These are phyloP conservation scores for Phytomonas sp. DNA, from an alignment of 208 protist species.

Conservation along the genomic window DNA sequence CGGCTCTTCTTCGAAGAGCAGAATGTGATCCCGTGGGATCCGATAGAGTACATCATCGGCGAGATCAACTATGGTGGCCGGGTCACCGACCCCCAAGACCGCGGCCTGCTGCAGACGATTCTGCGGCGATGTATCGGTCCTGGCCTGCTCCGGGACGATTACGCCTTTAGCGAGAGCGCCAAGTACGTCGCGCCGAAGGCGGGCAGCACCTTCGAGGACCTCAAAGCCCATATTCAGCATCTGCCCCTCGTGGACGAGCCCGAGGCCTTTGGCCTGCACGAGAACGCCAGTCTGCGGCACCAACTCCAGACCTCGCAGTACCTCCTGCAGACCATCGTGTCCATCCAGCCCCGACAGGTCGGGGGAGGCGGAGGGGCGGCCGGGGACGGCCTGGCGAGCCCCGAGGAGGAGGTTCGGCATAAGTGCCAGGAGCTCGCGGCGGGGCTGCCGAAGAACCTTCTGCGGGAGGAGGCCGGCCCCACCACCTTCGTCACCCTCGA, in stretches of 20 bases:
- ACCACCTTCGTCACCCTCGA: slow-evolving; percentile 84
- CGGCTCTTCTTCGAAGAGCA: slow-evolving; percentile 94
- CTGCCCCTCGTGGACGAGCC: slow-evolving; percentile 91
- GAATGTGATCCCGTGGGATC: slow-evolving; percentile 94
- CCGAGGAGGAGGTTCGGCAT: slow-evolving; percentile 88
- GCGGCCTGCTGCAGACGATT: slow-evolving; percentile 89
- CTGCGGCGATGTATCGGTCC: slow-evolving; percentile 84
- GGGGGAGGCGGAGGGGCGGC: slow-evolving; percentile 12
- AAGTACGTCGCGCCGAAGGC: slow-evolving; percentile 49
- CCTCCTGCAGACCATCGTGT: slow-evolving; percentile 87
- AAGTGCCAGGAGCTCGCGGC: slow-evolving; percentile 89
- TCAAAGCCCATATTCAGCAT: slow-evolving; percentile 71
- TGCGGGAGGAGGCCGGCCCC: slow-evolving; percentile 76
- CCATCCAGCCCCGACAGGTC: slow-evolving; percentile 85
- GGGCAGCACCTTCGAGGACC: slow-evolving; percentile 30
- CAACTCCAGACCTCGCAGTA: slow-evolving; percentile 91
- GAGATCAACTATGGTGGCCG: slow-evolving; percentile 98
- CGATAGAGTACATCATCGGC: slow-evolving; percentile 96
- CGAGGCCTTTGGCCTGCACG: slow-evolving; percentile 96
- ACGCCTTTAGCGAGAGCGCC: slow-evolving; percentile 78
- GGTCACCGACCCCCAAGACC: slow-evolving; percentile 96
- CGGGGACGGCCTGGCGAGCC: slow-evolving; percentile 18
- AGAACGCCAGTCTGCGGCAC: slow-evolving; percentile 95
- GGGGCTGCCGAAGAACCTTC: slow-evolving; percentile 53
- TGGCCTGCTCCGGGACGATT: slow-evolving; percentile 76